Conservation (phyloP, 2,329 filamentous ascomycete species). For the Monosporascus sp. region DNA sequence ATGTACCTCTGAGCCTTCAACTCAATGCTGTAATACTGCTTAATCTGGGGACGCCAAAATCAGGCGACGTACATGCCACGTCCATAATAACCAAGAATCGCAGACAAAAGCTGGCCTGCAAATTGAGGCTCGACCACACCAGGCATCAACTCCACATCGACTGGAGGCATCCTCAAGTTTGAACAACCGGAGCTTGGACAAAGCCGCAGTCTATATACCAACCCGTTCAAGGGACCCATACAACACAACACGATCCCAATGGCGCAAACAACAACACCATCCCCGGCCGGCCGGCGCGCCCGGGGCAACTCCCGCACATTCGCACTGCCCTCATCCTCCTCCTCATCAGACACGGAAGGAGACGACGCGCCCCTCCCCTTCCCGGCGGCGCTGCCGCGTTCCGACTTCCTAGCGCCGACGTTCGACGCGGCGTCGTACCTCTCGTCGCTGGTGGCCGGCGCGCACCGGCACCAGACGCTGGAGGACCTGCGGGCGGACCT, state of each 20-base stretch:
- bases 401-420: slow-evolving; percentile 70
- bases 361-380: slow-evolving; percentile 77
- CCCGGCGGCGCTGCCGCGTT: slow-evolving; percentile 74
- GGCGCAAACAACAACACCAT: slow-evolving; percentile 19
- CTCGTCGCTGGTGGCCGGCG: slow-evolving; percentile 51
- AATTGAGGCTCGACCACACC: too few species aligned
- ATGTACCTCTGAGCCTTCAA: too few species aligned
- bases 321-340: slow-evolving; percentile 36
- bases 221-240: too few species aligned
- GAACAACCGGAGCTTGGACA: too few species aligned
- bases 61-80: too few species aligned
- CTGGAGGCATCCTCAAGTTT: too few species aligned
- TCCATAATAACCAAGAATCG: too few species aligned
- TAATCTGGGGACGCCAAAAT: too few species aligned
- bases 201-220: too few species aligned
- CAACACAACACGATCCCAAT: slow-evolving; percentile 5
- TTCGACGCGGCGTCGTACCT: slow-evolving; percentile 84
- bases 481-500: slow-evolving; percentile 88
- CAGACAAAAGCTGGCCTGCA: too few species aligned
- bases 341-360: slow-evolving; percentile 27
- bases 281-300: slow-evolving; percentile 25
- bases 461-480: slow-evolving; percentile 88
- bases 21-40: too few species aligned
- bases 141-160: too few species aligned
- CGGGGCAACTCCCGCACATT: slow-evolving; percentile 29